Evolutionary conservation across 345 rosid species (phyloP), one percentile per base, ranked within the genome.

Genomic region (Bretschneidera sinensis): DNA sequence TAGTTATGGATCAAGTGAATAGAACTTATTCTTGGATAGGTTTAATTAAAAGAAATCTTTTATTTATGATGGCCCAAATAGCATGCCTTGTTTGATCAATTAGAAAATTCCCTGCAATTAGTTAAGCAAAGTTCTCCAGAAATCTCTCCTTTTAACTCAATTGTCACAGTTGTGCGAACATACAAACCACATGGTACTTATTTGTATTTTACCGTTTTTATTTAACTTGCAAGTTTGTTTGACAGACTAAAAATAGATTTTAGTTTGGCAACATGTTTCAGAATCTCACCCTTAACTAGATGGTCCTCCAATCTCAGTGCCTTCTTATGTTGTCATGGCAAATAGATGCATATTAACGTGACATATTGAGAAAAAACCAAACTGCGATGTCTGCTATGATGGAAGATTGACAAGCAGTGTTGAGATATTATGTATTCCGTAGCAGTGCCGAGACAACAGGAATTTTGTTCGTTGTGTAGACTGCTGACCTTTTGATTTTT

Each of bases 221-320:
- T 72, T 60, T 14, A 39, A 39, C 1, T 39, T 39, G 54, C 35
- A 43, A 56, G 43, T 68, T 66, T 61, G 11, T 61, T 61, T 80
- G 80, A 77, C 80, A 79, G 76, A 39, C 35, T 39, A 2, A 39
- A 39, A 5, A 39, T 39, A 39, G 45, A 39, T 39, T 39, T 39
- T 39, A 39, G 10, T 39, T 31, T 39, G 10, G 45, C 10, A 31
- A 31, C 9, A 9, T 31, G 16, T 11, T 39, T 14, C 16, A 39
- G 45, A 39, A 14, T 39, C 1, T 39, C 15, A 13, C 15, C 15
- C 10, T 13, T 39, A 11, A 39, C 45, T 39, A 39, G 45, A 39
- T 5, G 45, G 15, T 39, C 10, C 15, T 39, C 45, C 45, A 39
- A 4, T 39, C 45, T 28, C 45, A 5, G 10, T 39, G 45, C 45